Evolutionary conservation across 2,329 filamentous ascomycete genomes (phyloP), one percentile per base, ranked within the genome.

Genomic region (Aspergillus pseudoviridinutans): DNA sequence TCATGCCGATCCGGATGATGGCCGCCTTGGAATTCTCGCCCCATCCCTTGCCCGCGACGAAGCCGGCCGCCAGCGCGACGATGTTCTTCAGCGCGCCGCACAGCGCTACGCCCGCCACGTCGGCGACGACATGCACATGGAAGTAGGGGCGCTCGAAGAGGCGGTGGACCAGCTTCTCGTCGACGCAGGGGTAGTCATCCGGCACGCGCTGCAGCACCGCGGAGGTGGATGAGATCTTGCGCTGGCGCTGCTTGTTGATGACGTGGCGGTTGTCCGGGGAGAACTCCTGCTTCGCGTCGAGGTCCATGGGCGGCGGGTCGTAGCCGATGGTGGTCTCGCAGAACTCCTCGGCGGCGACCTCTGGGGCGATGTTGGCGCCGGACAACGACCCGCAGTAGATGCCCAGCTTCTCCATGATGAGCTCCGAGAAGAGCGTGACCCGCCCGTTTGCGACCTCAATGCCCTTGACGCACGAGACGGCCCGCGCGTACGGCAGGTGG

Each of bases 11-110:
- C 47, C 92, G 88, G 89, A 97, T 96, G 57, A 97, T 87, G 51
- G 92, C 92, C 6, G 92, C 91, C 79, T 96, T 96, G 61, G 92
- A 91, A 67, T 96, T 97, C 79, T 96, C 91, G 65, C 92, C 92
- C 92, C 92, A 96, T 62, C 91, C 91, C 53, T 92, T 84, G 20
- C 92, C 92, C 62, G 95, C 90, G 27, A 96, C 91, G 71, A 95
- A 97, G 53, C 92, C 92, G 17, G 92, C 91, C 2, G 90, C 92
- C 20, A 97, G 79, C 1, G 92, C 92, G 50, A 97, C 89, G 62
- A 97, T 89, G 79, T 97, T 97, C 82, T 97, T 97, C 64, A 97
- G 79, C 0, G 92, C 92, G 57, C 92, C 92, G 46, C 91, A 88
- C 22, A 97, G 86, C 20, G 59, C 59, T 17, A 61, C 61, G 0